Conservation (phyloP, 148 eudicot species). For the Rhododendron henanense region DNA sequence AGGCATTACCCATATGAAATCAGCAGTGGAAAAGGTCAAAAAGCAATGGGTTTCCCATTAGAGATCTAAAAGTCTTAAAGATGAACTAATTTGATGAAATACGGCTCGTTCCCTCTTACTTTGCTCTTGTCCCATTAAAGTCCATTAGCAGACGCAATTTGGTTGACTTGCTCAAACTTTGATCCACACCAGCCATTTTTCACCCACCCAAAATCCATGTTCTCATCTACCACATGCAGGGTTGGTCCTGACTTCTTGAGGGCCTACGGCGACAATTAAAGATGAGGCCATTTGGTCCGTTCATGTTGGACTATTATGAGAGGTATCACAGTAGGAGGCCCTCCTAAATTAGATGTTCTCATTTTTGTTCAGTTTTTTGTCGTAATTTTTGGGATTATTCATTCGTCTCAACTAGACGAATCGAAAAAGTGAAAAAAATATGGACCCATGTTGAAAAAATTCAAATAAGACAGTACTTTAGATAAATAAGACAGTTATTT, state of each 20-base stretch:
- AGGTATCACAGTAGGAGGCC: too few species aligned
- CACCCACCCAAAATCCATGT: conserved; percentile 1
- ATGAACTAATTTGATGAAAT: neutral
- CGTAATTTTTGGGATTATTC: too few species aligned
- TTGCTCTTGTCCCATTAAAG: neutral
- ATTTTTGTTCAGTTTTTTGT: too few species aligned
- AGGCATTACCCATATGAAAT: neutral
- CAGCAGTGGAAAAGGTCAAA: neutral
- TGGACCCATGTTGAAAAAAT: too few species aligned
- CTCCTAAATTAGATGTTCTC: too few species aligned
- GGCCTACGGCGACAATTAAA: neutral
- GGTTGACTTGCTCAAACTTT: neutral
- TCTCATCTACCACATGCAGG: neutral
- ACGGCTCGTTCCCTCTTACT: neutral
- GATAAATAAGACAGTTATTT: too few species aligned
- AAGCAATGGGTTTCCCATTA: neutral
- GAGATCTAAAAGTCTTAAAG: neutral
- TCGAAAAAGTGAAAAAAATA: too few species aligned
- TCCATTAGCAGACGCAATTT: neutral
- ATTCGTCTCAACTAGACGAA: too few species aligned
- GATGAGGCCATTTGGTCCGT: neutral
- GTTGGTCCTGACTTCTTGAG: too few species aligned
- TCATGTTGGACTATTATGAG: too few species aligned
- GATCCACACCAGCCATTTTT: neutral
- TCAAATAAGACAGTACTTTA: too few species aligned